Conservation (phyloP, 768 basidiomycete species). For the Mycena alexandri region DNA sequence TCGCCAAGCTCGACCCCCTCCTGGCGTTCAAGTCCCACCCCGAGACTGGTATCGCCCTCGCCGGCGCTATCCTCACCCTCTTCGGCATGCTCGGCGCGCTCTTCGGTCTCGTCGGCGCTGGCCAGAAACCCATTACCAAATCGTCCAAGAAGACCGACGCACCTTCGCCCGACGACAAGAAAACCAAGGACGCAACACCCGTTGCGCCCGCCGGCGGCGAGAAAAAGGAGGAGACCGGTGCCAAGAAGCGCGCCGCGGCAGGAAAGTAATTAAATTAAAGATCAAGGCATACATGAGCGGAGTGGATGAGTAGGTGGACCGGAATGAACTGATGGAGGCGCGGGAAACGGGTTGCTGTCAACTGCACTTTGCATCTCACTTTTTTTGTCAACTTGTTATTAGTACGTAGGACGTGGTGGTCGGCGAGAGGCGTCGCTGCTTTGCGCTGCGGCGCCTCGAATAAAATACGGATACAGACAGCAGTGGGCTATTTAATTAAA, state of each 20-base stretch:
- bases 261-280: slow-evolving; percentile 29
- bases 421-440: slow-evolving; percentile 25
- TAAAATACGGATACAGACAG: slow-evolving; percentile 38
- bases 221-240: slow-evolving; percentile 74
- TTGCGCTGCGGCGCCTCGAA: slow-evolving; percentile 23
- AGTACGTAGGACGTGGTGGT: slow-evolving; percentile 12
- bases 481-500: not conserved
- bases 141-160: slow-evolving; percentile 85
- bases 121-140: slow-evolving; percentile 81
- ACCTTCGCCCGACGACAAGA: slow-evolving; percentile 72
- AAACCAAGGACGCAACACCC: slow-evolving; percentile 72
- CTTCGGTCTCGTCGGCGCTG: slow-evolving; percentile 82
- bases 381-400: slow-evolving; percentile 36
- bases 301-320: not conserved
- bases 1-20: slow-evolving; percentile 81
- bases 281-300: too few species aligned
- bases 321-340: slow-evolving; percentile 28
- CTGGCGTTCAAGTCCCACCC: slow-evolving; percentile 90
- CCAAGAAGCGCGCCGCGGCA: slow-evolving; percentile 76
- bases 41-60: slow-evolving; percentile 85
- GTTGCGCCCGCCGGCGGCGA: slow-evolving; percentile 80
- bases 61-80: slow-evolving; percentile 79
- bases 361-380: slow-evolving; percentile 36
- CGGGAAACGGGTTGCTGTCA: slow-evolving; percentile 30
- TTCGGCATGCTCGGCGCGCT: slow-evolving; percentile 88